Conservation (phyloP, 371 early-diverging fungal species). For the Mortierella sp. region DNA sequence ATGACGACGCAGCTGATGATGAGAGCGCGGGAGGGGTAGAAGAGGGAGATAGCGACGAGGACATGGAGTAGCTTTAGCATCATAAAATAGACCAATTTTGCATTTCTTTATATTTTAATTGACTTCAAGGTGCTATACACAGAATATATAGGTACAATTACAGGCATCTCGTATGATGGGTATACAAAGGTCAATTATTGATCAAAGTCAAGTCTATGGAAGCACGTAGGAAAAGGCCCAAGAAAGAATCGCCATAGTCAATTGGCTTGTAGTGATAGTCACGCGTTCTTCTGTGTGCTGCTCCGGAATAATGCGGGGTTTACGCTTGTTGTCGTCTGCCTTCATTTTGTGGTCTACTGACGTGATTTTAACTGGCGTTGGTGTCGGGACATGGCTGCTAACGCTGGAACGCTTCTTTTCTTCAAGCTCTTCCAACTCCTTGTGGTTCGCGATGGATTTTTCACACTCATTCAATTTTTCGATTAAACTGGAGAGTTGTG, state of each 20-base stretch:
- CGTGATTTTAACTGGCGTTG: background rate
- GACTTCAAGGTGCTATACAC: background rate
- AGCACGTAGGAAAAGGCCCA: constrained; percentile 40
- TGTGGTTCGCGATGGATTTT: constrained; percentile 29
- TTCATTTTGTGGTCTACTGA: background rate
- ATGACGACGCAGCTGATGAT: constrained; percentile 5
- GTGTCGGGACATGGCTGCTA: background rate
- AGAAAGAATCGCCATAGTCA: constrained; percentile 35
- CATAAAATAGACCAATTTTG: constrained; percentile 31
- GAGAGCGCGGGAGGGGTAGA: background rate
- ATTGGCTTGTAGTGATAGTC: constrained; percentile 16
- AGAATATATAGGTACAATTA: background rate
- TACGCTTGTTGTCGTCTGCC: background rate
- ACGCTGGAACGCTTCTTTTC: constrained; percentile 1
- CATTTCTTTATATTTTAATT: constrained; percentile 28
- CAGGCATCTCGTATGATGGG: background rate
- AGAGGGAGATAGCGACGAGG: constrained; percentile 42
- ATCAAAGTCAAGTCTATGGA: constrained; percentile 8
- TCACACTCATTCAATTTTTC: constrained; percentile 36
- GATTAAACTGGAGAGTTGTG: constrained; percentile 26
- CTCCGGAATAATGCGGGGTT: constrained; percentile 28
- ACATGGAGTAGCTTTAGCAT: constrained; percentile 40
- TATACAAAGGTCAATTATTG: background rate
- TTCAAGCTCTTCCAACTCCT: constrained; percentile 23
- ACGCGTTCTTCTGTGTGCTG: background rate